A percentile compares a stretch with the other conserved stretches of the same genome.
Conservation (phyloP, 2,329 filamentous ascomycete species). For the Pezicula rhizophila region DNA sequence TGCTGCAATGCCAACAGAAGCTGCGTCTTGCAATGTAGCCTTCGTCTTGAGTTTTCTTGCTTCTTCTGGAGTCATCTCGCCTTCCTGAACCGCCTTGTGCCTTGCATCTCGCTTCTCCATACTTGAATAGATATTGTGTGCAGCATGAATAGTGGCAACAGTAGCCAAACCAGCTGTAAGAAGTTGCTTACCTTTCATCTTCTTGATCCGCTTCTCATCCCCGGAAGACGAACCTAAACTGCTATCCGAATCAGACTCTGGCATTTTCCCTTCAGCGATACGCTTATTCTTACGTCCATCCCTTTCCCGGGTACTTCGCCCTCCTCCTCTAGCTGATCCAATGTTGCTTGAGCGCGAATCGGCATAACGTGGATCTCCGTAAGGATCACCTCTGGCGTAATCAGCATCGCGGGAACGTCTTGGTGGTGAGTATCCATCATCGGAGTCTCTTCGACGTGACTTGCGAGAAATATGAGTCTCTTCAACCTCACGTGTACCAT, state of each 20-base stretch:
- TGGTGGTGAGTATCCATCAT: conserved; percentile 13
- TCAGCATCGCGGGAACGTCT: background rate
- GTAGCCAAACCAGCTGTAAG: conserved; percentile 60
- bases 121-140: conserved; percentile 56
- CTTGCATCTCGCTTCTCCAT: conserved; percentile 59
- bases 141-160: conserved; percentile 64
- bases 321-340: conserved; percentile 13
- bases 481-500: conserved; percentile 16
- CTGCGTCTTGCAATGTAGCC: conserved; percentile 56
- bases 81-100: conserved; percentile 52
- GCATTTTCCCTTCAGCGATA: conserved; percentile 23
- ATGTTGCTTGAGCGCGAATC: conserved; percentile 23
- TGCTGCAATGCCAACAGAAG: conserved; percentile 61
- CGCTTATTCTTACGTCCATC: conserved; percentile 22
- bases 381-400: conserved; percentile 17
- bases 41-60: conserved; percentile 57
- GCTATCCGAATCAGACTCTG: conserved; percentile 35
- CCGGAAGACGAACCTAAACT: conserved; percentile 52
- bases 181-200: conserved; percentile 60
- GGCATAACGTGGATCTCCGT: conserved; percentile 22
- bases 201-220: conserved; percentile 56
- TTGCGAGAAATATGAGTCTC: conserved; percentile 16
- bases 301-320: conserved; percentile 13
- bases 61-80: conserved; percentile 56
- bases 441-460: conserved; percentile 10